phyloP scores from a whole-genome alignment of 202 grass and related monocot species.

The Schoenoplectus tabernaemontani region DNA sequence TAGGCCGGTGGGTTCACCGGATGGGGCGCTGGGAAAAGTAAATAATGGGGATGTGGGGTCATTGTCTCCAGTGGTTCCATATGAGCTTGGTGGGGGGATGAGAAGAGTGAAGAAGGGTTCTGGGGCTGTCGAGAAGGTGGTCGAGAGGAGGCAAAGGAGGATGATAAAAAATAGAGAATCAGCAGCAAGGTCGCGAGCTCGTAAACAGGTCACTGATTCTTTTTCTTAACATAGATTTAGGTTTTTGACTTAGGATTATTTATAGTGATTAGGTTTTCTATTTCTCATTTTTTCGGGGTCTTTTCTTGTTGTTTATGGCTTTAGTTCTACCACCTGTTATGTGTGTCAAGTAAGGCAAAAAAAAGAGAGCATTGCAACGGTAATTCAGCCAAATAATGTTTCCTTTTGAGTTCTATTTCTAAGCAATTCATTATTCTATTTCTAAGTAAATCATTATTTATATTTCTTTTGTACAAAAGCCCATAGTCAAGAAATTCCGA shows the following conservation, averaged over 20 bases:
- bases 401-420: constrained; percentile 23
- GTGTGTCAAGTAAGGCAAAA: neutral
- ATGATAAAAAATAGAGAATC: constrained; percentile 99
- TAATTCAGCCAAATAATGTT: neutral
- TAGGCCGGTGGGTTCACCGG: constrained; percentile 27
- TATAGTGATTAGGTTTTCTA: neutral
- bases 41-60: constrained; percentile 47
- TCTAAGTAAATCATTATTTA: no score
- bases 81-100: constrained; percentile 40
- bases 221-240: neutral
- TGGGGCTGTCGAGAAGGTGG: constrained; percentile 65
- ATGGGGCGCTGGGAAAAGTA: constrained; percentile 31
- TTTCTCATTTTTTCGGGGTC: neutral
- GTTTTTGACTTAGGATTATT: neutral
- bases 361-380: neutral
- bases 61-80: constrained; percentile 43
- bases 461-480: constrained; percentile 7
- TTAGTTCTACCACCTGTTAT: neutral
- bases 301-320: neutral
- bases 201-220: constrained; percentile 60
- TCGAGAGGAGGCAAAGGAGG: constrained; percentile 88
- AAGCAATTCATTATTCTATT: neutral
- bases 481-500: neutral
- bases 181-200: constrained; percentile 59
- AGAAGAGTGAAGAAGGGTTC: constrained; percentile 42